Evolutionary conservation across 1,139 yeast species (phyloP), one percentile per base, ranked within the genome.

Genomic region (Meyerozyma smithsonii): DNA sequence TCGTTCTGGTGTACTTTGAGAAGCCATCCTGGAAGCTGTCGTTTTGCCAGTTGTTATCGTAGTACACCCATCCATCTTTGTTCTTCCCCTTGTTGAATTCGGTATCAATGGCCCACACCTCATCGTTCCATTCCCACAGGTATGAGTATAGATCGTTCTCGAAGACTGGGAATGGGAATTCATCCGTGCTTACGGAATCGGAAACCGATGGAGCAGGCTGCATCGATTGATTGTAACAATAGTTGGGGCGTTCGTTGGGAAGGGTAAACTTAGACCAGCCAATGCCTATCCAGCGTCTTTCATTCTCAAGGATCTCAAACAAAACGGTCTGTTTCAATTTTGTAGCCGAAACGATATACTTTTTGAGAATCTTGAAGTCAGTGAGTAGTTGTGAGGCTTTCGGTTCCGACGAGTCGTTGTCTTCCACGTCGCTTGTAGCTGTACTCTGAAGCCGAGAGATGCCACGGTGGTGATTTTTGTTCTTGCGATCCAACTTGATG

Each of bases 271-370:
- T 66, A 32, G 74, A 61, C 84, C 84, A 79, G 4, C 84, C 85
- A 16, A 79, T 44, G 0, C 81, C 84, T 4, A 78, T 38, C 84
- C 84, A 79, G 39, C 84, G 61, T 49, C 86, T 63, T 52, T 80
- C 80, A 48, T 79, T 75, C 47, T 80, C 83, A 35, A 74, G 53
- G 1, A 79, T 58, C 40, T 70, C 75, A 48, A 79, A 78, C 38
- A 69, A 59, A 1, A 79, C 69, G 1, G 69, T 60, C 47, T 76
- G 77, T 34, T 66, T 68, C 34, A 72, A 58, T 38, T 64, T 71
- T 4, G 71, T 64, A 2, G 75, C 65, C 0, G 76, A 67, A 4
- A 66, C 59, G 12, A 66, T 59, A 4, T 62, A 54, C 39, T 70
- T 72, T 36, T 64, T 62, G 24, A 74, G 38, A 12, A 74, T 64